Conservation (phyloP, 192 early-diverging fungal species). For the Bifiguratus adelaidae region DNA sequence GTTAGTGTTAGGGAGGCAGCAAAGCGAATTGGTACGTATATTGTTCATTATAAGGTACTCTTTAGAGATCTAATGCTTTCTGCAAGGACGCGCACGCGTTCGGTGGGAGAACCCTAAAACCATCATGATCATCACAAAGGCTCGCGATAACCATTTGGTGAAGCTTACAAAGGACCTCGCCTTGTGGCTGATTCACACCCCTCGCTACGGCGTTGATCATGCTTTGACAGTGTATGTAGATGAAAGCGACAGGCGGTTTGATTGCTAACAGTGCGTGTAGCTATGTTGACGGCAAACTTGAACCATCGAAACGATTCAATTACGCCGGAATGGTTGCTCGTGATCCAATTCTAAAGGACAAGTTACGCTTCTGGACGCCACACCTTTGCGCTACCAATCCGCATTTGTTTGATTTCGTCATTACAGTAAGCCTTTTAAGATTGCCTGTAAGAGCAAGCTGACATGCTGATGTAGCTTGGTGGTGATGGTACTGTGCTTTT, state of each 20-base stretch:
- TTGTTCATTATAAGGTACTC: background rate
- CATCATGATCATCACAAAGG: slow-evolving; percentile 74
- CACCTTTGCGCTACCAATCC: slow-evolving; percentile 57
- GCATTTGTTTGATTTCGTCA: slow-evolving; percentile 77
- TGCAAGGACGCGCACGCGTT: background rate
- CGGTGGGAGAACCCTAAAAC: slow-evolving; percentile 8
- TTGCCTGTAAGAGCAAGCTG: background rate
- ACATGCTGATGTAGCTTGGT: slow-evolving; percentile 46
- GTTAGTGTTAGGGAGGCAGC: background rate
- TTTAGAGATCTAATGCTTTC: background rate
- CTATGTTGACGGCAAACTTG: slow-evolving; percentile 55
- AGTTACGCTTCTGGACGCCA: slow-evolving; percentile 63
- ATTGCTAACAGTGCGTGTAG: background rate
- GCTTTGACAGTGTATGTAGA: slow-evolving; percentile 36
- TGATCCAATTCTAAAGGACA: slow-evolving; percentile 27
- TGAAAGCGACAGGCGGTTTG: background rate
- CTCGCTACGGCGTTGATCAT: slow-evolving; percentile 21
- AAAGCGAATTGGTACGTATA: background rate
- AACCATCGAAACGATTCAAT: slow-evolving; percentile 38
- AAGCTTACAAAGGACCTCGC: slow-evolving; percentile 60
- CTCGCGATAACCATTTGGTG: slow-evolving; percentile 51
- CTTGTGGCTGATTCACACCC: slow-evolving; percentile 46
- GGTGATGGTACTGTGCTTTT: slow-evolving; percentile 95
- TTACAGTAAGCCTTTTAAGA: slow-evolving; percentile 53
- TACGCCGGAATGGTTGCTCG: slow-evolving; percentile 7